Percentiles rank a stretch among this genome's conserved stretches.
These are phyloP conservation scores for Coemansia sp. DNA, from an alignment of 192 early-diverging fungal genomes.

Conservation along the genomic window DNA sequence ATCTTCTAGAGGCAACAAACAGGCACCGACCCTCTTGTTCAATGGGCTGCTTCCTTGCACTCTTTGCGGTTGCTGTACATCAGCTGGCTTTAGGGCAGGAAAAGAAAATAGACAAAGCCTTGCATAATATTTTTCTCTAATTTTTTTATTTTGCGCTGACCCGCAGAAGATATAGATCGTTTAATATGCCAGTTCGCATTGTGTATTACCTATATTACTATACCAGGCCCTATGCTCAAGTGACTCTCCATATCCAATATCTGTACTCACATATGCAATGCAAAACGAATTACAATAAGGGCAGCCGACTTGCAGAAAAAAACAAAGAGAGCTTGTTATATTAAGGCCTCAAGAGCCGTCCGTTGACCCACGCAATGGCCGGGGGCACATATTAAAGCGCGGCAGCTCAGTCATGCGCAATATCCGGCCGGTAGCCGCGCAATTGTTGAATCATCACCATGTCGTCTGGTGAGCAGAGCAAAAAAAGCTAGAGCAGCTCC, in stretches of 20 bases:
- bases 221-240: conserved; percentile 6
- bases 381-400: background rate
- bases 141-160: background rate
- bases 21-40: background rate
- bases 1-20: background rate
- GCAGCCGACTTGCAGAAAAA: background rate
- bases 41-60: background rate
- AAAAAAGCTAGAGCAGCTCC: conserved; percentile 22
- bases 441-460: background rate
- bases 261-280: background rate
- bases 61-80: background rate
- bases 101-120: background rate
- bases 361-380: conserved; percentile 2
- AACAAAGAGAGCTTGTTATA: background rate
- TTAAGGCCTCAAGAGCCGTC: background rate
- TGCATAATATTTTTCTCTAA: background rate
- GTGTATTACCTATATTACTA: background rate
- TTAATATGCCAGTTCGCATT: background rate
- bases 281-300: conserved; percentile 1
- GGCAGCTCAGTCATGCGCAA: conserved; percentile 2
- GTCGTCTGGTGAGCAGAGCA: background rate
- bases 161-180: background rate
- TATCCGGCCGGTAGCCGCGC: background rate
- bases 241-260: conserved; percentile 10
- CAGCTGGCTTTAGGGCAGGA: background rate